A percentile compares a stretch with the other conserved stretches of the same genome.
These are phyloP conservation scores for Blastomyces gilchristii DNA, from an alignment of 2,329 filamentous ascomycete species.

Conservation along the genomic window DNA sequence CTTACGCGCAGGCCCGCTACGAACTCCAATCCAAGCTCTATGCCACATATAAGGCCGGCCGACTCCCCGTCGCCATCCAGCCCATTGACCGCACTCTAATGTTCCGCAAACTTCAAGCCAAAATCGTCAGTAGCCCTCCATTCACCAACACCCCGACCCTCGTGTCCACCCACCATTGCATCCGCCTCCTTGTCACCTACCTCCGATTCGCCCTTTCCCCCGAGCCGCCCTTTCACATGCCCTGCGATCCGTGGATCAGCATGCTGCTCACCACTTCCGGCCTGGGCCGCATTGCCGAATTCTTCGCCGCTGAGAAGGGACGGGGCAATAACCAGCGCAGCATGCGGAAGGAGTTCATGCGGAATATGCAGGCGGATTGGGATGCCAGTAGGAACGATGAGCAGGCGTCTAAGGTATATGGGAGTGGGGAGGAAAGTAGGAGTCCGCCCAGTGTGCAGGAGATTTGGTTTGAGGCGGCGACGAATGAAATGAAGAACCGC, in stretches of 20 bases:
- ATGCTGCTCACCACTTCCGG: conserved; percentile 33
- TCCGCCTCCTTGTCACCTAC: conserved; percentile 31
- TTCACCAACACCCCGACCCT: conserved; percentile 33
- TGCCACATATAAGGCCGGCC: conserved; percentile 30
- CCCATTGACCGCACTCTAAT: conserved; percentile 26
- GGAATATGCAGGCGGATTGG: conserved; percentile 34
- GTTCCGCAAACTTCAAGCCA: conserved; percentile 29
- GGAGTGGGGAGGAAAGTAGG: conserved; percentile 21
- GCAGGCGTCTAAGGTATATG: conserved; percentile 31
- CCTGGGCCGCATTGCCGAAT: conserved; percentile 32
- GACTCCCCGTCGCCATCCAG: conserved; percentile 29
- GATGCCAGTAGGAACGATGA: conserved; percentile 29
- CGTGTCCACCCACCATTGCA: conserved; percentile 34
- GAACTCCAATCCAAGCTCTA: conserved; percentile 31
- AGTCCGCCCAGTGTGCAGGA: conserved; percentile 23
- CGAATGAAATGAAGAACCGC: conserved; percentile 23
- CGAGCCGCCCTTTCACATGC: conserved; percentile 21
- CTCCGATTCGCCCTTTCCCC: conserved; percentile 30
- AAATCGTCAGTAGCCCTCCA: conserved; percentile 31
- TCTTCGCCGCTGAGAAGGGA: conserved; percentile 36
- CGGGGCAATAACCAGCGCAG: conserved; percentile 32
- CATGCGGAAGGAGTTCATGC: conserved; percentile 36
- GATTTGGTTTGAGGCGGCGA: conserved; percentile 33
- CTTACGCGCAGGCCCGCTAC: conserved; percentile 30
- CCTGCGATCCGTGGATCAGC: conserved; percentile 32